Evolutionary conservation across 768 basidiomycete species (phyloP).

Genomic region (Trametes cinnabarina): DNA sequence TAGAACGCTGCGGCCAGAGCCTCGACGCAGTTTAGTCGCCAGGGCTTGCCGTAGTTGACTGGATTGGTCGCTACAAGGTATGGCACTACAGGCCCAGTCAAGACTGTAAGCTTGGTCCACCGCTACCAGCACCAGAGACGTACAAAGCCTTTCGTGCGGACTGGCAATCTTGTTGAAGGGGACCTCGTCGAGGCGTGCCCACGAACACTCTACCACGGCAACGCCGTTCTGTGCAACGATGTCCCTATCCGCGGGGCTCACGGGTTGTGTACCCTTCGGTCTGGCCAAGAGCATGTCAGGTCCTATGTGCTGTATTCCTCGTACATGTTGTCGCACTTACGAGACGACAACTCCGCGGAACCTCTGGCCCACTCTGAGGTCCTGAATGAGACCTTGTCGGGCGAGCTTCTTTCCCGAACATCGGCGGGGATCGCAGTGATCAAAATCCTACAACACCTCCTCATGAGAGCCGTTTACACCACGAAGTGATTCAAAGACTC

Average conservation of each 20-base stretch:
- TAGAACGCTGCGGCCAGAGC: constrained; percentile 94
- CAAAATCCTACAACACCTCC: constrained; percentile 69
- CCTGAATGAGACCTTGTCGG: constrained; percentile 78
- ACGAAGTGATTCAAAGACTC: constrained; percentile 34
- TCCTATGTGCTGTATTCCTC: too few species aligned
- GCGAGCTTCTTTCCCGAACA: constrained; percentile 90
- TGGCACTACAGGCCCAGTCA: constrained; percentile 58
- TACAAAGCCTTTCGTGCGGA: constrained; percentile 87
- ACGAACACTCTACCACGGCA: constrained; percentile 98
- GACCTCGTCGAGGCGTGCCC: constrained; percentile 93
- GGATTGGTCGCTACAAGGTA: constrained; percentile 95
- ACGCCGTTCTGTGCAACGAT: constrained; percentile 72
- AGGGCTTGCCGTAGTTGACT: constrained; percentile 97
- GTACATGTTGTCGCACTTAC: constrained; percentile 58
- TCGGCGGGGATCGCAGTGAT: constrained; percentile 91
- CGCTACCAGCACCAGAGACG: too few species aligned
- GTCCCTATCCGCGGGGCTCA: constrained; percentile 83
- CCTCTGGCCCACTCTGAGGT: constrained; percentile 78
- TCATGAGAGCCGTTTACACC: not conserved
- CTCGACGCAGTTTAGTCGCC: constrained; percentile 93
- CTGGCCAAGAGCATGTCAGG: constrained; percentile 36
- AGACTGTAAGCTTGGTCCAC: too few species aligned
- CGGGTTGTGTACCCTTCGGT: constrained; percentile 75
- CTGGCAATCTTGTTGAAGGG: constrained; percentile 93
- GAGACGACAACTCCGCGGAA: constrained; percentile 94